Conservation (phyloP, 2,329 filamentous ascomycete genomes). For the Celoporthe dispersa region DNA sequence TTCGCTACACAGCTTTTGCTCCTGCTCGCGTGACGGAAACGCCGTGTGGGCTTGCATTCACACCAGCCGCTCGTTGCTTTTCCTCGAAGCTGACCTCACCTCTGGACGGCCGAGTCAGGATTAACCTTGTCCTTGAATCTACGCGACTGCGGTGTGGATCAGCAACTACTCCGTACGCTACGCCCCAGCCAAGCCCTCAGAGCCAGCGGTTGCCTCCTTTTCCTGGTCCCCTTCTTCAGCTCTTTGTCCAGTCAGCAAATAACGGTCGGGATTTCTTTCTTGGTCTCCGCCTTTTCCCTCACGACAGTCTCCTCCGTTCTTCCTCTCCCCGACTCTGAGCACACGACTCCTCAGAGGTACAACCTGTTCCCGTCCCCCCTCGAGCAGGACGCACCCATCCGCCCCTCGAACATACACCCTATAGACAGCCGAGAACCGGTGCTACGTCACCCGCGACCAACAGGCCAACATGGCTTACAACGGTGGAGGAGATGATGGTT, state of each 20-base stretch:
- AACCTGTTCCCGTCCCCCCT: neutral
- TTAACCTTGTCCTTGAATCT: conserved; percentile 6
- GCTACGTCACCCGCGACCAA: conserved; percentile 9
- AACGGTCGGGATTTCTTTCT: neutral
- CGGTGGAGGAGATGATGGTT: conserved; percentile 61
- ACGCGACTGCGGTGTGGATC: conserved; percentile 10
- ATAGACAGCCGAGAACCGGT: conserved; percentile 1
- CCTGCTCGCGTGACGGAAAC: conserved; percentile 6
- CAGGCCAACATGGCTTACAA: conserved; percentile 64
- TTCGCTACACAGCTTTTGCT: neutral
- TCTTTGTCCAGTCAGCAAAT: conserved; percentile 7
- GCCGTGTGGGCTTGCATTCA: neutral
- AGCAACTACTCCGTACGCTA: conserved; percentile 12
- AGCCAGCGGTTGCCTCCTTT: conserved; percentile 17
- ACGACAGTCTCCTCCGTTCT: neutral
- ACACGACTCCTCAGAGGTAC: neutral
- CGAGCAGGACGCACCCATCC: conserved; percentile 2
- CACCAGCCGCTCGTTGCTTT: neutral
- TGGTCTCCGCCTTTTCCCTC: neutral
- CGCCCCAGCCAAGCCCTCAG: conserved; percentile 5
- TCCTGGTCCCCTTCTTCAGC: conserved; percentile 1
- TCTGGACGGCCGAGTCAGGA: conserved; percentile 2
- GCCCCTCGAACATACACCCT: neutral
- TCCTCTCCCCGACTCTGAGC: neutral
- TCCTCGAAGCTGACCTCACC: neutral